A percentile compares a stretch with the other conserved stretches of the same genome.
phyloP scores from a whole-genome alignment of 768 basidiomycete species.

The Mycena capillaripes region DNA sequence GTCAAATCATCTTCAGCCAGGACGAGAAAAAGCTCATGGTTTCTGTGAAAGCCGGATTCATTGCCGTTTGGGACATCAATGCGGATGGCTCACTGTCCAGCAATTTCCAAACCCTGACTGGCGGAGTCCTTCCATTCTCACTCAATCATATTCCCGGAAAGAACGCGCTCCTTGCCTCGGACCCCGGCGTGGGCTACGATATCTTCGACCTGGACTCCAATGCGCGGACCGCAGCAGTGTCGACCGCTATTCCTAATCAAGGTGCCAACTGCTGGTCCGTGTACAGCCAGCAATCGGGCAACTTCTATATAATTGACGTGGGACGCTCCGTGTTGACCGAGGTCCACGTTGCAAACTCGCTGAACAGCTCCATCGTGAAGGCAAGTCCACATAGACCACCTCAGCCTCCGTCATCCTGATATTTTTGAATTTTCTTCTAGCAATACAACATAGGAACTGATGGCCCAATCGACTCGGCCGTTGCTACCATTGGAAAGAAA shows the following conservation, averaged over 20 bases:
- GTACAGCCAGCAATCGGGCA: constrained; percentile 40
- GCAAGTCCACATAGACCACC: neutral
- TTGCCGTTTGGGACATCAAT: constrained; percentile 51
- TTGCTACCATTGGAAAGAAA: constrained; percentile 24
- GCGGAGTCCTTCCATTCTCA: constrained; percentile 50
- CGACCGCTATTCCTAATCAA: constrained; percentile 33
- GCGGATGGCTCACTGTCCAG: constrained; percentile 46
- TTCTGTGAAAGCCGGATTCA: constrained; percentile 51
- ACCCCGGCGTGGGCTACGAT: constrained; percentile 34
- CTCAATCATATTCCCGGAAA: constrained; percentile 34
- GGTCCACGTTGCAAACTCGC: constrained; percentile 30
- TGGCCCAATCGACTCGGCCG: constrained; percentile 21
- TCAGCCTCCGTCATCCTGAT: neutral
- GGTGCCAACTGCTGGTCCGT: constrained; percentile 40
- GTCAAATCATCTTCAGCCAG: constrained; percentile 49
- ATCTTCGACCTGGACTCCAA: constrained; percentile 28
- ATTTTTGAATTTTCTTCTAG: neutral
- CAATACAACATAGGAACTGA: constrained; percentile 23
- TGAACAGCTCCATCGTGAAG: constrained; percentile 29
- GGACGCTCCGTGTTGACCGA: constrained; percentile 37
- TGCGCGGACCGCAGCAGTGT: neutral
- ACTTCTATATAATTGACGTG: constrained; percentile 43
- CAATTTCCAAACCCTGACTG: constrained; percentile 41
- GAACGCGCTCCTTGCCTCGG: constrained; percentile 26
- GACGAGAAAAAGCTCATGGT: constrained; percentile 48